Evolutionary conservation across 352 stramenopile genomes (phyloP), one percentile per base, ranked within the genome.

Genomic region (Globisporangium ultimum): DNA sequence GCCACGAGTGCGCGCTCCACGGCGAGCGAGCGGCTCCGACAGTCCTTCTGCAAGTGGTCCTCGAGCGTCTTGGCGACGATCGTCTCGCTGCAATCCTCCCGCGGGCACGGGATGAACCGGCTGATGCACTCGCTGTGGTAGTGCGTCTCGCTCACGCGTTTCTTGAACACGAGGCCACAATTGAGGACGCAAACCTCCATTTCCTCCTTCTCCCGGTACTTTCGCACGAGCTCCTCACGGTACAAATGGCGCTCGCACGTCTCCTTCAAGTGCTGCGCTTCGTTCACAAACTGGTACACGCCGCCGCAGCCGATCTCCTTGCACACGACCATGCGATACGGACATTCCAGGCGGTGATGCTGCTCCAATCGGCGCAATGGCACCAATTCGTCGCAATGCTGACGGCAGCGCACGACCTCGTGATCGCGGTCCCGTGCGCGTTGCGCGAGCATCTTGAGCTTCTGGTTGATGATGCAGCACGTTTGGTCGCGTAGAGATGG

Each of bases 391-490:
- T 71, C 73, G 22, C 83, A 93, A 22, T 67, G 48, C n/a, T 78
- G 75, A 0, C 70, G 66, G 60, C 82, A 90, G 36, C 55, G 42
- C 52, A 75, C 64, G 24, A 53, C 20, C 43, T 83, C 74, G 15
- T 63, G 55, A 36, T 79, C 66, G 20, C 80, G 69, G 46, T 86
- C 76, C 17, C 66, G 66, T 5, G 79, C 78, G 9, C 79, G 74
- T 40, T 87, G 76, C 0, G 78, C 83, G 36, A 93, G 68, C 38
- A 80, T 40, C 45, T 89, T 84, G 28, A 89, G 67, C 60, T 72
- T 68, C 49, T 88, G 78, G 66, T 89, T 88, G n/a, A 89, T 55
- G 14, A 83, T 34, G 52, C 83, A 93, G 56, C 73, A 76, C 47
- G 82, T 86, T 43, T 80, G 71, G 53, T 88, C 80, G 2, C 83